Conservation (phyloP, 2,329 filamentous ascomycete species). For the Ilyonectria sp. region DNA sequence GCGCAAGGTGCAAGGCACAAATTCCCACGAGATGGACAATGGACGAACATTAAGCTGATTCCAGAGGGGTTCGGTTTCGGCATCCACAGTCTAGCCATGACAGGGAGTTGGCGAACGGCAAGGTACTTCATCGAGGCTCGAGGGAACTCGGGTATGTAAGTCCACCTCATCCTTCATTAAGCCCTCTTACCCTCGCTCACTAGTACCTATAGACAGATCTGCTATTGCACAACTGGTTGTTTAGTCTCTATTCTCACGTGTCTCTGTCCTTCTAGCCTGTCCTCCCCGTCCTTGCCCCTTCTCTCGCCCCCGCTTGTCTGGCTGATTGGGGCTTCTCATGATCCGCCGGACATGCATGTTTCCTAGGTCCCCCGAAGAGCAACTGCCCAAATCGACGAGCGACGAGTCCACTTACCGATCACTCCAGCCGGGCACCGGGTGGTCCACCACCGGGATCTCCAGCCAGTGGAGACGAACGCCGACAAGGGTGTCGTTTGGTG, state of each 20-base stretch:
- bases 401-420: not conserved
- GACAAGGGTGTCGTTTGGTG: no score
- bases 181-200: no score
- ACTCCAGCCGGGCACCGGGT: not conserved
- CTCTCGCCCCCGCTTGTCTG: not conserved
- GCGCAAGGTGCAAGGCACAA: no score
- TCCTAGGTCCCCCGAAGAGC: not conserved
- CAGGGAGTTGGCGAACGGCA: no score
- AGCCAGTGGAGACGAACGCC: not conserved
- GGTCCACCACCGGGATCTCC: not conserved
- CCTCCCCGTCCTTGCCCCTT: not conserved
- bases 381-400: not conserved
- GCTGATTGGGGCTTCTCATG: not conserved
- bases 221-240: not conserved
- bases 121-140: not conserved
- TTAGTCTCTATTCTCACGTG: not conserved
- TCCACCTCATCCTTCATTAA: no score
- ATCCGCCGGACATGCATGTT: not conserved
- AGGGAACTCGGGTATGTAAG: not conserved
- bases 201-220: no score
- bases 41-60: no score
- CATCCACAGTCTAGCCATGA: no score
- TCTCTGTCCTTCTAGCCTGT: not conserved
- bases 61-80: no score
- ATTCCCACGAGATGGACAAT: no score